Conservation (phyloP, 2,329 filamentous ascomycete genomes). For the Penicillium sp. region DNA sequence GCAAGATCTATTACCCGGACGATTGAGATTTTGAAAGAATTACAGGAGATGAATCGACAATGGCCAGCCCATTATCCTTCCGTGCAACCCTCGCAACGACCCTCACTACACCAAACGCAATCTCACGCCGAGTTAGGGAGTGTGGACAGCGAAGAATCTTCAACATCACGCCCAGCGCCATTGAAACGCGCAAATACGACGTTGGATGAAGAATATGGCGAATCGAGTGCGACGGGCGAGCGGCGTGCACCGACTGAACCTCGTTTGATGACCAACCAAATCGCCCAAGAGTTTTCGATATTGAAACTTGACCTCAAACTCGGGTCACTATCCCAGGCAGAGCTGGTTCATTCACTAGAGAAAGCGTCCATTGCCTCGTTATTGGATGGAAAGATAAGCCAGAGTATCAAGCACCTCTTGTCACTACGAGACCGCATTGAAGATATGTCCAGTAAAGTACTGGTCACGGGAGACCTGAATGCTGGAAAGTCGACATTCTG, state of each 20-base stretch:
- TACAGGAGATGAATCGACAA: constrained; percentile 82
- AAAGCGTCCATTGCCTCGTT: constrained; percentile 86
- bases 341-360: constrained; percentile 90
- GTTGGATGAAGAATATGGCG: constrained; percentile 56
- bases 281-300: constrained; percentile 92
- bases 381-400: constrained; percentile 88
- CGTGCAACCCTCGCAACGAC: constrained; percentile 32
- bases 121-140: constrained; percentile 27
- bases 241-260: constrained; percentile 63
- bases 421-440: constrained; percentile 89
- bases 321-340: constrained; percentile 76
- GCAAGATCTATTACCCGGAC: constrained; percentile 82
- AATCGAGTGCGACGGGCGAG: constrained; percentile 71
- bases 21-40: constrained; percentile 73
- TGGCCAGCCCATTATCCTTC: constrained; percentile 97
- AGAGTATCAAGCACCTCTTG: constrained; percentile 85
- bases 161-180: constrained; percentile 46
- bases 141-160: constrained; percentile 21
- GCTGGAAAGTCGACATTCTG: constrained; percentile 98
- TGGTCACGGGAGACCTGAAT: constrained; percentile 93
- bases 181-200: constrained; percentile 71
- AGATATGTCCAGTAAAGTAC: constrained; percentile 93
- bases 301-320: constrained; percentile 93
- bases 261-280: constrained; percentile 81
- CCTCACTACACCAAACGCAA: constrained; percentile 32